Base-by-base conservation (phyloP, 2,329 filamentous ascomycete genomes). In the Coniochaeta prunicola region DNA sequence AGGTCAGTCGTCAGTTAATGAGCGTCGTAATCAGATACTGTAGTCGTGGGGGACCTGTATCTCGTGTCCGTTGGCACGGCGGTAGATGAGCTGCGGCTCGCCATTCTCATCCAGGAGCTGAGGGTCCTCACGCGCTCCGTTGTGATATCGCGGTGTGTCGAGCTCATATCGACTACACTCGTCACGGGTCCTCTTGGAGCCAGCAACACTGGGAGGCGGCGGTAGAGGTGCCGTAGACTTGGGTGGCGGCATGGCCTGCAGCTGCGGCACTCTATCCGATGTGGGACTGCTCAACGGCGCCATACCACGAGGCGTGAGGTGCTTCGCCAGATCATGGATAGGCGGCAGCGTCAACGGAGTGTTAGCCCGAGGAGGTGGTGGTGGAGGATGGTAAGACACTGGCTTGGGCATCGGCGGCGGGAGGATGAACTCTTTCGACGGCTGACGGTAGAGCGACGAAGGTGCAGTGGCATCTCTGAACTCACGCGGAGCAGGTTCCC, bases 401-500 rank as follows among this genome's bases (percentile, higher is more conserved):
- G 45, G 21, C 45, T 28, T 26, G n/a, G 8, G 9, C 13, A 13
- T 30, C 13, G 24, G 21, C 45, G 21, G 21, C 28, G 45, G 45
- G 10, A 50, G 21, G n/a, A 50, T 50, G 13, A 28, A 50, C 21
- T 50, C 45, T 8, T 50, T 50, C 5, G 19, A 26, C 40, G 40
- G 21, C 26, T 45, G 40, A 12, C 24, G 45, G 45, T 50, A 50
- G n/a, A 28, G 13, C 45, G 28, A 26, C 15, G 45, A 50, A 6
- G 45, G 6, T 12, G 7, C 45, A 10, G 42, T 4, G 15, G 6
- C 21, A 2, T 48, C 42, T 48, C 42, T 63, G n/a, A 64, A 53
- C n/a, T n/a, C 40, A 15, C 45, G 45, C n/a, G 15, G 45, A 6
- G 45, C 24, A 3, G 45, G 24, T 17, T 50, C 45, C 7, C 45